Evolutionary conservation across 1,139 yeast genomes (phyloP), one percentile per base, ranked within the genome.

Genomic region (Yamadazyma atlantica): DNA sequence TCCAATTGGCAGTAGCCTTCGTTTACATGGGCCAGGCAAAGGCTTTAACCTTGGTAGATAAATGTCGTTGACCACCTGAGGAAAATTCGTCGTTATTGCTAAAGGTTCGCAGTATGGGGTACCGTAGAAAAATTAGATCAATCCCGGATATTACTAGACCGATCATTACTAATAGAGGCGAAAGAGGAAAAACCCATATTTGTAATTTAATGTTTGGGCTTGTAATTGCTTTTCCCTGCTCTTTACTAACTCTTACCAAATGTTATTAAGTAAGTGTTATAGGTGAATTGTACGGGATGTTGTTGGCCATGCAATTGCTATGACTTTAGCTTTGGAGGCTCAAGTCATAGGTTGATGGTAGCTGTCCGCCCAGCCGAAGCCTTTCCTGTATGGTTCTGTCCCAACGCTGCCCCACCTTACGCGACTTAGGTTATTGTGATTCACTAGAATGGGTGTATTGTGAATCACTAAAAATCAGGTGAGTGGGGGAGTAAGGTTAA

Each of bases 101-200:
- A 15, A 16, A 21, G 12, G 8, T 18, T 19, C 10, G 8, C 24
- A 18, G 32, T 16, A 28, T 28, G 30, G 30, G 30, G 30, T 28
- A 23, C 12, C 26, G 21, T 15, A 12, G 29, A 28, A 19, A 28
- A 28, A 29, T 29, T 24, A 18, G 31, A 19, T 12, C 23, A 29
- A 12, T 19, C 10, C 32, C 32, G 32, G 32, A 19, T 29, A n/a
- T 18, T n/a, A 18, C 25, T 29, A 15, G 32, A 19, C 32, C 32
- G 32, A 29, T 19, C 4, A 15, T 29, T 29, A 29, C 32, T 29
- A 29, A 29, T 29, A 29, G 12, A 17, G 31, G 30, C 11, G n/a
- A 15, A 6, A 9, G 9, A 28, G 11, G 12, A 23, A 23, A n/a
- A 16, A 9, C n/a, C 7, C 21, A 4, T 16, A 4, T 28, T 28